Base-by-base conservation (phyloP, 805 yeast genomes). In the Alloascoidea africana region DNA sequence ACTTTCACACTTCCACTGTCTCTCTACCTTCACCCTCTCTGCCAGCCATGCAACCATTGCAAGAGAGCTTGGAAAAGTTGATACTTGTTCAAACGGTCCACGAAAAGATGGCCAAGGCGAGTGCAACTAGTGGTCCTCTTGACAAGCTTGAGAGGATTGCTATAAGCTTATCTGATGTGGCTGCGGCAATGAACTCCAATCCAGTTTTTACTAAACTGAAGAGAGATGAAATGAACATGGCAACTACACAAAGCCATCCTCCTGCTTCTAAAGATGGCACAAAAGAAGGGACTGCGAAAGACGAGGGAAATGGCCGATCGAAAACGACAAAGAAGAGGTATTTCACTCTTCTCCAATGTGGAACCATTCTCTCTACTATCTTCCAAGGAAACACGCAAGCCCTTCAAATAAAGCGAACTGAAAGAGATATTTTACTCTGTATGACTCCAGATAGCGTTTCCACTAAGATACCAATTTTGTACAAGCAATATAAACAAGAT, bases 301-400 rank as follows among this genome's bases (percentile, higher is more conserved):
- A n/a, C n/a, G n/a, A n/a, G n/a, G n/a, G n/a, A n/a, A n/a, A n/a
- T n/a, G n/a, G n/a, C n/a, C n/a, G n/a, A n/a, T 23, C n/a, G 13
- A 8, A 23, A 23, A 8, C 30, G 13, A 23, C 13, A 23, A 23
- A 23, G n/a, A 8, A 23, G 8, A 8, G 13, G 8, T 23, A n/a
- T 23, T 23, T 23, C n/a, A 23, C 30, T n/a, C n/a, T 23, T 8
- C n/a, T n/a, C n/a, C 30, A 23, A 23, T 23, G 30, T 23, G 30
- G 30, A 23, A 23, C 8, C 30, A 23, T 23, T 8, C n/a, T 23
- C 8, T 23, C 30, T n/a, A n/a, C 30, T n/a, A 23, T 23, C n/a
- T n/a, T 23, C 8, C n/a, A n/a, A n/a, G n/a, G n/a, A n/a, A 23
- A 8, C 30, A 8, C 30, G 8, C 30, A 23, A 23, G 30, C 8